Conservation (phyloP, 331 rosid species). For the Spiraea crenata region DNA sequence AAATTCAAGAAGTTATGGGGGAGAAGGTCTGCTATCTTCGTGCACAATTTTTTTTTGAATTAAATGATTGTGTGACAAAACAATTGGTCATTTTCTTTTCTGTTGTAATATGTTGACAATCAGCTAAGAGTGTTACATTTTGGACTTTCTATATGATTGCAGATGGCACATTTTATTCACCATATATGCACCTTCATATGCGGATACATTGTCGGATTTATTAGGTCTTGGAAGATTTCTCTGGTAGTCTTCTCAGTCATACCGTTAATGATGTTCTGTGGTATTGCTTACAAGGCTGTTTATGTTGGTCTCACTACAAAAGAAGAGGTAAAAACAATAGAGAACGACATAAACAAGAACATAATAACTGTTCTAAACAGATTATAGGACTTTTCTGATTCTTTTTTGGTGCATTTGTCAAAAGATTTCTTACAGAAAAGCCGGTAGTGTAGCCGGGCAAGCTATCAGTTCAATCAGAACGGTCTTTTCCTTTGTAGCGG, state of each 20-base stretch:
- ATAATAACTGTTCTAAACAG: not conserved
- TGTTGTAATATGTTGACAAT: not conserved
- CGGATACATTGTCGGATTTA: constrained; percentile 75
- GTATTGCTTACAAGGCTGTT: constrained; percentile 79
- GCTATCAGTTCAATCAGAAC: constrained; percentile 80
- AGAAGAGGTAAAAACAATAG: constrained; percentile 58
- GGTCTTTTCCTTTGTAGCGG: constrained; percentile 81
- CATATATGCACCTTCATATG: constrained; percentile 76
- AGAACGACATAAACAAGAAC: not conserved
- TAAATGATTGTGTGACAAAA: not conserved
- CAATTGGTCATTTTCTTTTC: not conserved
- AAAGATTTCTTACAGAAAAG: constrained; percentile 69
- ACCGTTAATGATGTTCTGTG: constrained; percentile 81
- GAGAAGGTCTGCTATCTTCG: constrained; percentile 58
- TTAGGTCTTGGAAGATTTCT: constrained; percentile 83
- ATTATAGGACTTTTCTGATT: not conserved
- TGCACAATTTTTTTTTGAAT: constrained; percentile 6
- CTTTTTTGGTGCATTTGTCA: constrained; percentile 12
- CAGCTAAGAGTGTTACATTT: not conserved
- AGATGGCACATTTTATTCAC: constrained; percentile 93
- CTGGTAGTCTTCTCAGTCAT: constrained; percentile 70
- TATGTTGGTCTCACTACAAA: constrained; percentile 78
- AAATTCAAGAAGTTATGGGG: constrained; percentile 94
- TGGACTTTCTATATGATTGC: constrained; percentile 25
- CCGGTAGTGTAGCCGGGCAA: constrained; percentile 79